phyloP scores from a whole-genome alignment of 441 rosid genomes.

The Rhodomyrtus psidioides region DNA sequence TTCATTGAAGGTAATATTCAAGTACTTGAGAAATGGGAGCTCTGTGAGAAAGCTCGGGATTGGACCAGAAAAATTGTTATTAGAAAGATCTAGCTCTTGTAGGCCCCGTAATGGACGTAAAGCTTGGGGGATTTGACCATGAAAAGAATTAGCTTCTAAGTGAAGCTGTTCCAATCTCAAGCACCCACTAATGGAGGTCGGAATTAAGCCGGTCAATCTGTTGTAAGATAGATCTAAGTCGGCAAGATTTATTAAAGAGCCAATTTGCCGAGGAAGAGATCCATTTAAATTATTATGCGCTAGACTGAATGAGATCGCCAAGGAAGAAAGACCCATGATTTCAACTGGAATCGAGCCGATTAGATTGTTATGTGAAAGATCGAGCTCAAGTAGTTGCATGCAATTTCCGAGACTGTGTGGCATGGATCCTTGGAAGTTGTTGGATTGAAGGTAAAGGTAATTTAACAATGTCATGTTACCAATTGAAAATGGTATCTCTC shows the following conservation, averaged over 20 bases:
- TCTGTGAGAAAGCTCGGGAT: no score
- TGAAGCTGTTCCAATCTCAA: no score
- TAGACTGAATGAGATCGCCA: accelerated
- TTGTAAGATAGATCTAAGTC: no score
- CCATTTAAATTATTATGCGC: neutral
- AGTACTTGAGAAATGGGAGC: no score
- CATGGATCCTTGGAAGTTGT: neutral
- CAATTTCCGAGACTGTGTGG: accelerated
- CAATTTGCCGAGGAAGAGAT: neutral
- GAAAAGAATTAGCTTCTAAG: no score
- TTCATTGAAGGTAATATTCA: neutral
- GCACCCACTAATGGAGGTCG: no score
- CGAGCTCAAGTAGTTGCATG: accelerated
- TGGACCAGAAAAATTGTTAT: no score
- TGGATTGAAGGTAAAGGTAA: accelerated
- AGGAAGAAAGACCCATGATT: neutral
- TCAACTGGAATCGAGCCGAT: accelerated
- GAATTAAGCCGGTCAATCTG: no score
- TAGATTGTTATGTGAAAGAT: neutral
- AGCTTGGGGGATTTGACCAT: no score
- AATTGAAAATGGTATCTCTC: neutral
- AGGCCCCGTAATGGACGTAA: no score
- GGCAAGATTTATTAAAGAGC: no score
- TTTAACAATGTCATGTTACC: accelerated
- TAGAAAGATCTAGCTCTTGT: no score